Base-by-base conservation (phyloP, 371 early-diverging fungal species). In the Mucor mucedo region DNA sequence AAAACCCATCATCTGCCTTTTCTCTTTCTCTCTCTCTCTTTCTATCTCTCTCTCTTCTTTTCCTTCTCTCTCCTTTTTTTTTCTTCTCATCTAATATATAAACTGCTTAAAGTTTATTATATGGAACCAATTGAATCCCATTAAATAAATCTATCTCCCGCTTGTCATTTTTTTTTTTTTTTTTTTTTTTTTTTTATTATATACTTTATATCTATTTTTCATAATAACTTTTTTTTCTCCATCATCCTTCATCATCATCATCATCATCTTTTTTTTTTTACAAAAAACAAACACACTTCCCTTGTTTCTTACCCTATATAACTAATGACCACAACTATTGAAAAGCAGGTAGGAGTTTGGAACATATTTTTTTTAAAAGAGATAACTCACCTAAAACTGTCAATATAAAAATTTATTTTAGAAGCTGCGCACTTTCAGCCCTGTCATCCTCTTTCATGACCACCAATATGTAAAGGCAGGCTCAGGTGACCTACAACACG, bases 391-490 rank as follows among this genome's bases (percentile, higher is more conserved):
- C 21, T 1, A 21, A 21, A 21, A 21, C 6, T 35, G 35, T 35
- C 4, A 35, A 35, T 33, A 16, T 47, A 2, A 16, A 11, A 32
- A 28, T 32, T 16, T 56, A 38, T 27, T 10, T 11, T 47, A 58
- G 58, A 58, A 58, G 33, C 45, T 64, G 54, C 76, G 76, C 53
- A 71, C 72, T 28, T 75, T 75, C 40, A 75, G 72, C 57, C 76
- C 76, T 62, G 67, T 75, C 62, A 70, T 75, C n/a, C 52, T 75
- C 29, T 75, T 72, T 44, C 76, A 75, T 71, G 76, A 75, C 52
- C 70, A 75, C 35, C 69, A 75, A 49, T 75, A 66, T 60, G 67
- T 72, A 54, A 64, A 72, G 35, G 62, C 66, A 16, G 68, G 63
- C 50, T 68, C 74, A 61, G 75, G 75, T 66, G 72, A 75, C 35